Percentiles rank a stretch among this genome's conserved stretches.
Evolutionary conservation across 2,329 filamentous ascomycete species (phyloP).

Genomic region (Penicillium sp.): DNA sequence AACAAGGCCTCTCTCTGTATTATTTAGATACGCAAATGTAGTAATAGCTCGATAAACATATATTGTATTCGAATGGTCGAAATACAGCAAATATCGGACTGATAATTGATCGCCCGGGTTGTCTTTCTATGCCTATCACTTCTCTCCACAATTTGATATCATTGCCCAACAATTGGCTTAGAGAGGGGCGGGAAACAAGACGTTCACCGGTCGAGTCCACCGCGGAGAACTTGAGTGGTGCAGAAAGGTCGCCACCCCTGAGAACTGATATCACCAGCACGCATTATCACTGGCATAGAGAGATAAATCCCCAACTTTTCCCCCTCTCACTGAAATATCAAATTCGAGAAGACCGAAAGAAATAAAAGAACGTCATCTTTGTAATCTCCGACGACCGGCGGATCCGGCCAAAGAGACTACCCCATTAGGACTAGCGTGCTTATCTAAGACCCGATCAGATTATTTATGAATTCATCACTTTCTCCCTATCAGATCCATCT

Average conservation of each 20-base stretch:
- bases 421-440: slow-evolving; percentile 16
- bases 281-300: slow-evolving; percentile 2
- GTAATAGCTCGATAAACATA: not conserved
- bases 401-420: slow-evolving; percentile 13
- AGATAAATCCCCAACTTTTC: not conserved
- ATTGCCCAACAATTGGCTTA: slow-evolving; percentile 17
- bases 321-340: not conserved
- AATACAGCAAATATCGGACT: not conserved
- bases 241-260: slow-evolving; percentile 12
- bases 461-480: slow-evolving; percentile 28
- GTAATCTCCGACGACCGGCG: slow-evolving; percentile 24
- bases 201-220: slow-evolving; percentile 12
- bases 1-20: not conserved
- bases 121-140: not conserved
- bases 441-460: slow-evolving; percentile 23
- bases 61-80: not conserved
- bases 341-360: not conserved
- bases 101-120: not conserved
- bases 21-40: not conserved
- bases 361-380: slow-evolving; percentile 7
- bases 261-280: slow-evolving; percentile 14
- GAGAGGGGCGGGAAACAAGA: slow-evolving; percentile 15
- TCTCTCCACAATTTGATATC: slow-evolving; percentile 22
- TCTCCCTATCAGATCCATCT: slow-evolving; percentile 20
- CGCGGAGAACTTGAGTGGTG: slow-evolving; percentile 18